These are phyloP conservation scores for Trichocladium antarcticum DNA, from an alignment of 495 filamentous ascomycete genomes.

Conservation along the genomic window DNA sequence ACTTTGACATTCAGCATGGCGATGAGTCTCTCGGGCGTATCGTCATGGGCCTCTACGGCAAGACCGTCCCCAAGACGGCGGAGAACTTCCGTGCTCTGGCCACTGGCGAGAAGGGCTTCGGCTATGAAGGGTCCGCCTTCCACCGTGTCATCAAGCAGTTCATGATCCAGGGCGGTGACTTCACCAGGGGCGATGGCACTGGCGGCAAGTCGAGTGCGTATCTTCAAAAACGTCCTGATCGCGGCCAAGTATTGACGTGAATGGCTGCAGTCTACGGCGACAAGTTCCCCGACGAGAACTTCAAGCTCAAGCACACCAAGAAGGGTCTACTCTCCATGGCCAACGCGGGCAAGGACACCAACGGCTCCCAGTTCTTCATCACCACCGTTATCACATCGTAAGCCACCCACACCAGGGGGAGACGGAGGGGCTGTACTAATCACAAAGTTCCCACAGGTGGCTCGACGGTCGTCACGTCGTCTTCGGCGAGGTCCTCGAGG, in stretches of 20 bases:
- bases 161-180: constrained; percentile 99
- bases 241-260: neutral
- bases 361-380: constrained; percentile 98
- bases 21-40: constrained; percentile 75
- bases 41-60: constrained; percentile 92
- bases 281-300: constrained; percentile 97
- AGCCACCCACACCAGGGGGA: constrained; percentile 20
- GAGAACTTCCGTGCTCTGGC: constrained; percentile 98
- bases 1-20: constrained; percentile 89
- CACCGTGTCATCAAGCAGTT: constrained; percentile 98
- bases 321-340: constrained; percentile 71
- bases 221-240: neutral
- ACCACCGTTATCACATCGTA: constrained; percentile 76
- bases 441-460: constrained; percentile 44
- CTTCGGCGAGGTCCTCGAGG: constrained; percentile 84
- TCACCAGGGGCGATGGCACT: constrained; percentile 90
- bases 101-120: constrained; percentile 94
- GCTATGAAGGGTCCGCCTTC: constrained; percentile 91
- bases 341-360: constrained; percentile 95
- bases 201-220: constrained; percentile 80
- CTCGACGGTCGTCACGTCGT: constrained; percentile 84
- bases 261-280: constrained; percentile 62
- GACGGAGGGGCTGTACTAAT: constrained; percentile 18
- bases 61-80: constrained; percentile 92
- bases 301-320: constrained; percentile 83